Conservation (phyloP, 257 asterid species). For the Gentiana dahurica region DNA sequence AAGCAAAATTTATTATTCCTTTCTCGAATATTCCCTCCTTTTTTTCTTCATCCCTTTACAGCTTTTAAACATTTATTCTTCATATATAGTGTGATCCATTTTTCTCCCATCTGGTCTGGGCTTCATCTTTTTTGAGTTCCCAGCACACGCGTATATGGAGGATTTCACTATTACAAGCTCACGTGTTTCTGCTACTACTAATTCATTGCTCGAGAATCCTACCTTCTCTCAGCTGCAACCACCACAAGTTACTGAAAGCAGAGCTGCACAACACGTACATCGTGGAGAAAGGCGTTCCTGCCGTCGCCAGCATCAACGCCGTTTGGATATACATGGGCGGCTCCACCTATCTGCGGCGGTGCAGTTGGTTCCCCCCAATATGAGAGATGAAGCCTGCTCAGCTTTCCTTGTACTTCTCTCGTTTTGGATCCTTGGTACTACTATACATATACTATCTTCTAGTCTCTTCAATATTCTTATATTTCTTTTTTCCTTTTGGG, state of each 20-base stretch:
- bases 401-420: slow-evolving; percentile 8
- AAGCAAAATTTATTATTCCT: neutral
- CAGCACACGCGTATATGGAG: slow-evolving; percentile 6
- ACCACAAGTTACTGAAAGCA: neutral
- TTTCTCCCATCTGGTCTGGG: neutral
- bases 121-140: neutral
- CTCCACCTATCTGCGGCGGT: slow-evolving; percentile 4
- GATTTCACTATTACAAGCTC: slow-evolving; percentile 1
- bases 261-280: neutral
- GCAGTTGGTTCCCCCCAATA: slow-evolving; percentile 1
- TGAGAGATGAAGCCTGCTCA: slow-evolving; percentile 13
- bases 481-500: too few species aligned
- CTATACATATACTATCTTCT: neutral
- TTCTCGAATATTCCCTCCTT: slow-evolving; percentile 1
- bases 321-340: slow-evolving; percentile 1
- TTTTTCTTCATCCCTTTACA: neutral
- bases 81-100: neutral
- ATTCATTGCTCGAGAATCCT: slow-evolving; percentile 5
- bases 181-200: neutral
- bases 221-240: neutral
- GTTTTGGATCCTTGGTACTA: slow-evolving; percentile 18
- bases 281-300: neutral
- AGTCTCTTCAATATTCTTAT: neutral
- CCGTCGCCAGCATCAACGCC: neutral
- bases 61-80: neutral